Evolutionary conservation across 192 early-diverging fungal species (phyloP), one percentile per base, ranked within the genome.

Genomic region (Dispira simplex): DNA sequence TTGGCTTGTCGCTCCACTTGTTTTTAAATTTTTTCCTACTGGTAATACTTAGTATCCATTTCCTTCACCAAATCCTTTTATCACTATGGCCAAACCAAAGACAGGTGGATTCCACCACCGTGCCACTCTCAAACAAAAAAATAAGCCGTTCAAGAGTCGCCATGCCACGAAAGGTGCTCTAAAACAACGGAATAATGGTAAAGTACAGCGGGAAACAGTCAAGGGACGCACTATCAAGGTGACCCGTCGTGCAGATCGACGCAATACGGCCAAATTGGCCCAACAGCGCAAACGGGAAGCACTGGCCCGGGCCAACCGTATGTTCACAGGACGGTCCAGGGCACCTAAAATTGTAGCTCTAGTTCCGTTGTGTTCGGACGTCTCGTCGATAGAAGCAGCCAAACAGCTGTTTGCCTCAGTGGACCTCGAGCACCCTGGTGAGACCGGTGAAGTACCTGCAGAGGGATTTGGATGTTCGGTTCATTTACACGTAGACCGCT

Each of bases 101-200:
- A 18, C 14, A 11, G 59, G 9, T 18, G 25, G 32, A 16, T 81
- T 80, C 62, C 83, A 86, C 70, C 84, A 90, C 69, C 74, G 90
- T 45, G 79, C 90, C 63, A 78, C 83, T 28, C 78, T 91, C 60
- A 95, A 92, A 78, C 90, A 94, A 75, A 80, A 78, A 66, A 95
- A 98, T 84, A 98, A 97, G 74, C 83, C 86, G 62, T 98, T 98
- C 85, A 98, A 98, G 76, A 90, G 90, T 11, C 85, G 87, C 67
- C 88, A 90, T 80, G 80, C 89, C 23, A 79, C 90, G 0, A 98
- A 97, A 66, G 84, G 46, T 27, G 20, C 63, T 3, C 63, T 64
- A 16, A 27, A 51, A 26, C 32, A 13, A 2, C 52, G 39, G 11
- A 26, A 27, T 16, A 51, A 64, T 11, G 63, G 89, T 55, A 87